Evolutionary conservation across 257 asterid genomes (phyloP).

Genomic region (Vinca minor): DNA sequence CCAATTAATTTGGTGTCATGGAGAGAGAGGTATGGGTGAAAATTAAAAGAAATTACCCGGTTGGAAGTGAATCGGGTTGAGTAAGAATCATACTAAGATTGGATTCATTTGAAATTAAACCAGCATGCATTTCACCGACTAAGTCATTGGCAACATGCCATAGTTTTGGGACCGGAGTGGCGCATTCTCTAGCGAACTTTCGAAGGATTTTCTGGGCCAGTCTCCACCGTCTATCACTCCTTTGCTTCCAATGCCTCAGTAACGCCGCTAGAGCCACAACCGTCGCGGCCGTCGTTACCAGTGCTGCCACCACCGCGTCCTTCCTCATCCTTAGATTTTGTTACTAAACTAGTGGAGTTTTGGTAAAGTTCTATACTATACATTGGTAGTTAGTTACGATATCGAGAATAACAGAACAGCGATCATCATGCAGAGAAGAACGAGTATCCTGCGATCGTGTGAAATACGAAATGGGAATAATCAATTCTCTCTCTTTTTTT

Average conservation of each 20-base stretch:
- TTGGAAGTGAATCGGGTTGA: conserved; percentile 44
- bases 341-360: neutral
- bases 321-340: conserved; percentile 32
- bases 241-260: conserved; percentile 36
- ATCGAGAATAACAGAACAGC: conserved; percentile 20
- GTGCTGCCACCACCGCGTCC: conserved; percentile 33
- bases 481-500: neutral
- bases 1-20: no score
- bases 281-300: conserved; percentile 34
- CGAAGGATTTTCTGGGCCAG: conserved; percentile 49
- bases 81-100: conserved; percentile 39
- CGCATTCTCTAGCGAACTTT: conserved; percentile 51
- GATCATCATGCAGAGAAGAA: conserved; percentile 20
- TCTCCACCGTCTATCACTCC: conserved; percentile 40
- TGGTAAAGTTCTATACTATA: neutral
- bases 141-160: conserved; percentile 51
- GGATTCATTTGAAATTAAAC: conserved; percentile 22
- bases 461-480: neutral
- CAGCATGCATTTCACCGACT: conserved; percentile 44
- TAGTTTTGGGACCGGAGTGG: conserved; percentile 53
- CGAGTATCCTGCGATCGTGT: conserved; percentile 24
- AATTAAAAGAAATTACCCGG: conserved; percentile 31
- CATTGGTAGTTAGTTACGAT: no score
- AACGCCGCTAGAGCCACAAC: conserved; percentile 33
- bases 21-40: neutral